Evolutionary conservation across 805 yeast species (phyloP).

Genomic region (Candida stauntonica): DNA sequence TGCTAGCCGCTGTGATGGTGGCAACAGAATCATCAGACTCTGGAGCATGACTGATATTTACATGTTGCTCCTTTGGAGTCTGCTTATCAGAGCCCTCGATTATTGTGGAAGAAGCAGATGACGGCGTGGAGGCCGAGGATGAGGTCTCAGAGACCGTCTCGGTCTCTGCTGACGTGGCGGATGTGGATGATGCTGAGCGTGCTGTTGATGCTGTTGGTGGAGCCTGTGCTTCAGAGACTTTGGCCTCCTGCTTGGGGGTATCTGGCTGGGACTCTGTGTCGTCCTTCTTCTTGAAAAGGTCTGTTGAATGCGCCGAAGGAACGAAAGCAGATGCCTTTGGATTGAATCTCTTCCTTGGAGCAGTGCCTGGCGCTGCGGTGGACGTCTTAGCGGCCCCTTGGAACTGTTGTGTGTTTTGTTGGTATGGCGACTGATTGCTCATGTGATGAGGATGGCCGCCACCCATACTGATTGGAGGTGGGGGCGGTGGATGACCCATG

Average conservation of each 20-base stretch:
- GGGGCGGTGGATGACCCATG: neutral
- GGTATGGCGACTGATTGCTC: too few relatives aligned
- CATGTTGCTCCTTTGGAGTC: neutral
- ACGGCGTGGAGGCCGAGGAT: neutral
- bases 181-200: neutral
- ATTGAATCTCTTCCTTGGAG: constrained; percentile 5
- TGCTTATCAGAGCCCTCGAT: neutral
- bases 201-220: neutral
- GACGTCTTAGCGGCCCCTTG: too few relatives aligned
- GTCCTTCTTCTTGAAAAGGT: neutral
- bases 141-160: neutral
- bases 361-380: too few relatives aligned
- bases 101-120: neutral
- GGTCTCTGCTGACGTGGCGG: neutral
- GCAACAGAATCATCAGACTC: neutral
- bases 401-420: too few relatives aligned
- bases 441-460: too few relatives aligned
- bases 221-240: neutral
- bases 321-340: constrained; percentile 1
- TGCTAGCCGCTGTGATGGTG: neutral
- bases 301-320: constrained; percentile 1
- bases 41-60: neutral
- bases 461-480: too few relatives aligned
- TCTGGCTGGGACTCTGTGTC: neutral
- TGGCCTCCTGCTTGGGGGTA: neutral